Conservation (phyloP, 2,329 filamentous ascomycete genomes). For the Venturiaceae sp. region DNA sequence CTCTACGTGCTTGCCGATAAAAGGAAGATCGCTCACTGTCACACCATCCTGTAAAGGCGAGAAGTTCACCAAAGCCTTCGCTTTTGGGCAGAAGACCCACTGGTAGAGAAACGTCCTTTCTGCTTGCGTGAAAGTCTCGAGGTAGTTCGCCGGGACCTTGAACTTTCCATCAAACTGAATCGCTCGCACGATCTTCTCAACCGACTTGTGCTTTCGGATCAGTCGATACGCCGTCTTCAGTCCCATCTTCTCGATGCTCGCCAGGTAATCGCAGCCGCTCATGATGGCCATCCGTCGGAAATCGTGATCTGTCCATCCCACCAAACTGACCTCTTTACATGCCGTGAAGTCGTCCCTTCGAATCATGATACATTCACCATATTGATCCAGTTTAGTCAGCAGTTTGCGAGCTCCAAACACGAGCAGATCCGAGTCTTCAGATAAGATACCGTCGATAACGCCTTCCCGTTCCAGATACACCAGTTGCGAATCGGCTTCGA, state of each 20-base stretch:
- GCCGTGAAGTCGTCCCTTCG: slow-evolving; percentile 81
- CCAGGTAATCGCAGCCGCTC: slow-evolving; percentile 93
- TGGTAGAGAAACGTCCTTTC: slow-evolving; percentile 92
- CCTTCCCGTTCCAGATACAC: slow-evolving; percentile 86
- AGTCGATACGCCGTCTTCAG: slow-evolving; percentile 89
- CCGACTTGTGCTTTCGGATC: slow-evolving; percentile 79
- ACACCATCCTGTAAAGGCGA: slow-evolving; percentile 53
- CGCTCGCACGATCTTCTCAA: slow-evolving; percentile 73
- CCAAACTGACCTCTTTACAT: slow-evolving; percentile 77
- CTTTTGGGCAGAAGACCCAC: slow-evolving; percentile 79
- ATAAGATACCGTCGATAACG: slow-evolving; percentile 77
- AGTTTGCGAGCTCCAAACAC: slow-evolving; percentile 90
- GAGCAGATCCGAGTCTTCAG: slow-evolving; percentile 90
- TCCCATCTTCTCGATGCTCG: slow-evolving; percentile 74
- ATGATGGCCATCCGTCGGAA: slow-evolving; percentile 95
- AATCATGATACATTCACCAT: slow-evolving; percentile 88
- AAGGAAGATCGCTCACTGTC: slow-evolving; percentile 62
- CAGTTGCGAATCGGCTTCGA: slow-evolving; percentile 95
- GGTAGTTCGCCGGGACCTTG: slow-evolving; percentile 69
- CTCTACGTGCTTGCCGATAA: slow-evolving; percentile 67
- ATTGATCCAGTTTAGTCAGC: slow-evolving; percentile 87
- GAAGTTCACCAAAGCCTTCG: slow-evolving; percentile 63
- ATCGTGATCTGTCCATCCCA: slow-evolving; percentile 84
- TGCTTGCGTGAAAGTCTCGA: slow-evolving; percentile 72
- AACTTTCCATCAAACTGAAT: slow-evolving; percentile 85